phyloP scores from a whole-genome alignment of 768 basidiomycete species.

The Collybiopsis luxurians region DNA sequence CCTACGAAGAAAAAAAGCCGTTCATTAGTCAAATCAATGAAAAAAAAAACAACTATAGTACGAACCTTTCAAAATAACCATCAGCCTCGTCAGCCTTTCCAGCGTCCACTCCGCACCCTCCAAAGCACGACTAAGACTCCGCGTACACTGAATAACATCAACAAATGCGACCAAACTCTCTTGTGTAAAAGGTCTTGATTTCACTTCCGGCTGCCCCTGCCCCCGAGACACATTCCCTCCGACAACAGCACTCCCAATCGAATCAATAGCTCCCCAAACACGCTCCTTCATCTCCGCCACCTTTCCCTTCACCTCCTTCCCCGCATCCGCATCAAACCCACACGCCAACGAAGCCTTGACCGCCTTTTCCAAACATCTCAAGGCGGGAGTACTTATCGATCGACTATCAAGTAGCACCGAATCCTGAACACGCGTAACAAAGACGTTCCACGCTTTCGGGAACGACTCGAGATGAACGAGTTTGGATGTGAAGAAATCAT shows the following conservation, averaged over 20 bases:
- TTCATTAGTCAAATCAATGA: not conserved
- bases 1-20: conserved; percentile 45
- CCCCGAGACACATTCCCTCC: conserved; percentile 20
- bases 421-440: conserved; percentile 70
- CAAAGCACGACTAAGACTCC: conserved; percentile 45
- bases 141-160: conserved; percentile 62
- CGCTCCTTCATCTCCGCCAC: conserved; percentile 49
- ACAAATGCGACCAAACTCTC: conserved; percentile 84
- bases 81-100: conserved; percentile 60
- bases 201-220: conserved; percentile 18
- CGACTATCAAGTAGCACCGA: conserved; percentile 68
- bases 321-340: conserved; percentile 10
- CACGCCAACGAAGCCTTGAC: conserved; percentile 54
- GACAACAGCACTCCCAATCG: conserved; percentile 56
- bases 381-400: conserved; percentile 74
- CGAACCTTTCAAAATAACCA: conserved; percentile 75
- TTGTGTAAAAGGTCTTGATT: conserved; percentile 63
- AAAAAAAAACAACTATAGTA: not conserved
- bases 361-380: conserved; percentile 81
- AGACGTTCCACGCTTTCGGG: conserved; percentile 66
- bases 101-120: conserved; percentile 65
- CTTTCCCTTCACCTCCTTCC: conserved; percentile 39
- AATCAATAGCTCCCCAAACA: conserved; percentile 70
- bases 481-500: conserved; percentile 72
- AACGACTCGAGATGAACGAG: conserved; percentile 75